Base-by-base conservation (phyloP, 2,329 filamentous ascomycete species). In the Aspergillus vadensis region DNA sequence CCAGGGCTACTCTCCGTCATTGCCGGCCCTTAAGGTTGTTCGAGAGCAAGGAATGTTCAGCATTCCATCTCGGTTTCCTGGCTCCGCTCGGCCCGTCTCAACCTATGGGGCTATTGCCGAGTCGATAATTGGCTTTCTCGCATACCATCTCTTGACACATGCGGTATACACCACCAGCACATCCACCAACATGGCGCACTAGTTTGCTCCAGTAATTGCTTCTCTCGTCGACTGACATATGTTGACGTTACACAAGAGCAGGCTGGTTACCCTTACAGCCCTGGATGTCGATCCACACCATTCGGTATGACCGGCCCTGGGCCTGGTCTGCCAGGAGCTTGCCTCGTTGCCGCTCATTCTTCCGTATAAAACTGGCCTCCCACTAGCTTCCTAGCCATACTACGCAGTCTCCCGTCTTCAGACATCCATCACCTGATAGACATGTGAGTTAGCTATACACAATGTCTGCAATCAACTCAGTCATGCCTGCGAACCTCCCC, bases 401-500 rank as follows among this genome's bases (percentile, higher is more conserved):
- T 14, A 19, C 25, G 3, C 8, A 10, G 14, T 15, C 8, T 27
- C 19, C 15, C 14, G 10, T 4, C 25, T 25, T 23, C 15, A 14
- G 23, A 30, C 53, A 30, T 15, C 15, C 23, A 9, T 21, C 10
- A 47, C 5, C 25, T 15, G 23, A 19, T 49, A 21, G 14, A 30
- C 9, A 57, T 36, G 43, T 25, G 54, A 57, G n/a, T 39, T 39
- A 25, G 27, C 9, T 23, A 17, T 23, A 47, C 17, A 19, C 32
- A 39, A 44, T 44, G 10, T 23, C 41, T 44, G 2, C 41, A 15
- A 44, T 15, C 19, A 44, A 23, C 4, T 21, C 41, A 44, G 14
- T 39, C 14, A 62, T 62, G 63, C 49, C 58, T 25, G 36, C 52
- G 19, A 50, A 30, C 38, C 62, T 69, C 12, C 67, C 67, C 8